Evolutionary conservation across 1,284 basidiomycete species (phyloP).

Genomic region (Trichosporon asahii): DNA sequence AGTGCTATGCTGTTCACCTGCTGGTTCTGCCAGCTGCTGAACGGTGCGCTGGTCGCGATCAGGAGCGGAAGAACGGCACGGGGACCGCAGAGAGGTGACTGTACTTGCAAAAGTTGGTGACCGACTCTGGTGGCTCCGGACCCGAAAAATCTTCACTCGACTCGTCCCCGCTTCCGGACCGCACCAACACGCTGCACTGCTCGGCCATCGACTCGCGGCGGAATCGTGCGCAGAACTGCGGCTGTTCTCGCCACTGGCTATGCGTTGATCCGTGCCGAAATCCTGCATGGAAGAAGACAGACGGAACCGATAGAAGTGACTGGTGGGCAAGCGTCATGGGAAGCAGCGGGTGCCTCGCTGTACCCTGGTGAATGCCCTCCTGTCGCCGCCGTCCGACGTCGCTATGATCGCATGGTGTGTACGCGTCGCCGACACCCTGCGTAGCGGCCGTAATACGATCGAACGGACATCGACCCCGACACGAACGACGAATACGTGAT

Average conservation of each 20-base stretch:
- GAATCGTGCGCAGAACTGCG: neutral
- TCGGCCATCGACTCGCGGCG: constrained; percentile 3
- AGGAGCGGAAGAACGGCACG: neutral
- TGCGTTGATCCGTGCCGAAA: neutral
- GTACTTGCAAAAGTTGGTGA: constrained; percentile 4
- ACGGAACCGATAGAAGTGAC: neutral
- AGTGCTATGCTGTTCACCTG: neutral
- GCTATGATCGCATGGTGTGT: neutral
- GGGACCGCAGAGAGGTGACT: neutral
- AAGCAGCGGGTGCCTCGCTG: neutral
- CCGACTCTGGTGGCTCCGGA: neutral
- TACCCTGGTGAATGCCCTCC: neutral
- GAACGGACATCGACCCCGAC: neutral
- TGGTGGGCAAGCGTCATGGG: neutral
- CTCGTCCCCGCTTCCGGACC: constrained; percentile 2
- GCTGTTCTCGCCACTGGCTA: neutral
- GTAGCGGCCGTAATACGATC: neutral
- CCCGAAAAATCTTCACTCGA: constrained; percentile 14
- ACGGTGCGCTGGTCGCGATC: neutral
- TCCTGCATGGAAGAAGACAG: neutral
- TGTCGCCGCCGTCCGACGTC: neutral
- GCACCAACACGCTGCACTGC: neutral
- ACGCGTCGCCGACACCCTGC: neutral
- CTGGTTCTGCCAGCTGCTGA: neutral
- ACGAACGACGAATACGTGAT: neutral